phyloP scores from a whole-genome alignment of 768 basidiomycete genomes.

The Royoungia palumana region DNA sequence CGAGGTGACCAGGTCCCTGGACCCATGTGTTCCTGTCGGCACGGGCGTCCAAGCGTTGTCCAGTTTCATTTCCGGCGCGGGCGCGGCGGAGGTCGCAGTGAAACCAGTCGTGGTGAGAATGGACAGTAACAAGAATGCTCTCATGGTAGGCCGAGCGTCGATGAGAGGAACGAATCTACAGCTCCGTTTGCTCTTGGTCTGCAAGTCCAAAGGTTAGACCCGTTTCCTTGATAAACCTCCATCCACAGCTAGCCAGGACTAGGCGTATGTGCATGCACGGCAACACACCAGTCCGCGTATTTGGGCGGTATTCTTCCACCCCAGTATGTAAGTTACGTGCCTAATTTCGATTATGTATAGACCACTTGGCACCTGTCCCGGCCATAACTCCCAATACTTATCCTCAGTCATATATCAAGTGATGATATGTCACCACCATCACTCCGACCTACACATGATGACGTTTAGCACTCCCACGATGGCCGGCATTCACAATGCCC shows the following conservation, averaged over 20 bases:
- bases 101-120: constrained; percentile 4
- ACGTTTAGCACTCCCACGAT: not conserved
- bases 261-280: constrained; percentile 11
- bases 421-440: not conserved
- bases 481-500: not conserved
- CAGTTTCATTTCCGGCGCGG: constrained; percentile 2
- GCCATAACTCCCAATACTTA: not conserved
- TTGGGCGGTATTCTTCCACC: not conserved
- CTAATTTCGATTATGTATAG: constrained; percentile 7
- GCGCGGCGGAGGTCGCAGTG: constrained; percentile 12
- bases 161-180: not conserved
- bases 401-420: not conserved
- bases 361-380: not conserved
- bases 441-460: too few relatives aligned
- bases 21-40: constrained; percentile 12
- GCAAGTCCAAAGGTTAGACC: not conserved
- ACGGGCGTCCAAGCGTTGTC: constrained; percentile 1
- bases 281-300: not conserved
- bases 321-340: not conserved
- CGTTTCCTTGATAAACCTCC: constrained; percentile 5
- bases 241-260: constrained; percentile 9
- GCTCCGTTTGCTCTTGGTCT: not conserved
- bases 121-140: not conserved
- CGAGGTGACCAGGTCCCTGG: constrained; percentile 10
- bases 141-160: constrained; percentile 5